phyloP scores from a whole-genome alignment of 2,329 filamentous ascomycete genomes.

The Epichloe elymi region DNA sequence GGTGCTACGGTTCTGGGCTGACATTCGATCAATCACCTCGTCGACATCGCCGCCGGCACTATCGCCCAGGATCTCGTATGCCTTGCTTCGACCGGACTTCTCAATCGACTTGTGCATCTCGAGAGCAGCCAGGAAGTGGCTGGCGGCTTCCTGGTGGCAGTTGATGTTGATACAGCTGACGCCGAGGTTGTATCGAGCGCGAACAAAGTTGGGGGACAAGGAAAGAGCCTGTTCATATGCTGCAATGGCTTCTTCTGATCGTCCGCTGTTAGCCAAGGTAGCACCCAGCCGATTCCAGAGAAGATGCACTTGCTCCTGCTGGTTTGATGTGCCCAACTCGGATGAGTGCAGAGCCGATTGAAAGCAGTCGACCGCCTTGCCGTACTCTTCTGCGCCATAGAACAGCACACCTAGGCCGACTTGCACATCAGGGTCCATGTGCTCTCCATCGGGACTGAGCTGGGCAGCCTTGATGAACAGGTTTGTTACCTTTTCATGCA shows the following conservation, averaged over 20 bases:
- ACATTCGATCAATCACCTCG: conserved; percentile 70
- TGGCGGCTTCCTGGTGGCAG: conserved; percentile 83
- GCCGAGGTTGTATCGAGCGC: conserved; percentile 90
- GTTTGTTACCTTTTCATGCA: conserved; percentile 83
- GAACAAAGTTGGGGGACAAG: conserved; percentile 89
- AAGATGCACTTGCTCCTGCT: conserved; percentile 75
- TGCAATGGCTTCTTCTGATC: conserved; percentile 89
- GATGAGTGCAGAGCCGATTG: conserved; percentile 76
- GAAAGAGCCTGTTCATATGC: conserved; percentile 89
- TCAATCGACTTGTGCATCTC: conserved; percentile 94
- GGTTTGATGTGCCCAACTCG: conserved; percentile 72
- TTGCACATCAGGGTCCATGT: conserved; percentile 98
- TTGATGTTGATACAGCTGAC: conserved; percentile 97
- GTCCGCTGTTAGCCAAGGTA: conserved; percentile 87
- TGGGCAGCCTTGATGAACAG: conserved; percentile 89
- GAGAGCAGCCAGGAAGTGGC: conserved; percentile 81
- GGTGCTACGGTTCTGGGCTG: conserved; percentile 89
- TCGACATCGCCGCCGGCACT: conserved; percentile 37
- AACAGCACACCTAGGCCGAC: conserved; percentile 94
- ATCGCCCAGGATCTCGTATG: conserved; percentile 63
- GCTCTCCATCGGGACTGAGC: conserved; percentile 77
- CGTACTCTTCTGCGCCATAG: conserved; percentile 95
- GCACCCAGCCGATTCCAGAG: conserved; percentile 96
- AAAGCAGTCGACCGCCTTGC: conserved; percentile 98
- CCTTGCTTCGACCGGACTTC: conserved; percentile 68